A percentile compares a stretch with the other conserved stretches of the same genome.
phyloP scores from a whole-genome alignment of 2,329 filamentous ascomycete genomes.

The Ophiostoma sp. region DNA sequence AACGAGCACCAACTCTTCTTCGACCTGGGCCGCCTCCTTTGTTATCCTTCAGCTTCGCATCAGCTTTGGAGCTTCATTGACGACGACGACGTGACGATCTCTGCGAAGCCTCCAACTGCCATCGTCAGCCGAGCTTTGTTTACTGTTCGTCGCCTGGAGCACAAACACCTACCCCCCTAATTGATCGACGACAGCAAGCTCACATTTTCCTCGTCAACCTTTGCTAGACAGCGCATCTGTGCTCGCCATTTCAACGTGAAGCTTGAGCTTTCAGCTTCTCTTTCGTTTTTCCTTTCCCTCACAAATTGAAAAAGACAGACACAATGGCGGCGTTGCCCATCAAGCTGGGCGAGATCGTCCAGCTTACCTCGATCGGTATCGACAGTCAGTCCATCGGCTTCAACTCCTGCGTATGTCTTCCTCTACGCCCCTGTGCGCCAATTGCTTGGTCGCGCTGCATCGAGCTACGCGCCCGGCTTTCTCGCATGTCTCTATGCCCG shows the following conservation, averaged over 20 bases:
- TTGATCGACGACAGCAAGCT: background rate
- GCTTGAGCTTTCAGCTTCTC: background rate
- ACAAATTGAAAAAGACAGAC: slow-evolving; percentile 19
- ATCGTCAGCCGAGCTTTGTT: slow-evolving; percentile 3
- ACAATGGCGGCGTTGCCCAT: slow-evolving; percentile 38
- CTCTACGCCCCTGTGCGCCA: background rate
- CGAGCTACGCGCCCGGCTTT: too few species aligned
- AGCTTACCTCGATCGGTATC: slow-evolving; percentile 37
- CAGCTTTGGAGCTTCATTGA: slow-evolving; percentile 14
- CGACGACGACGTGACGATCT: background rate
- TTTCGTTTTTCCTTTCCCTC: slow-evolving; percentile 13
- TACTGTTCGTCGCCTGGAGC: slow-evolving; percentile 15
- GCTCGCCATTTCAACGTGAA: slow-evolving; percentile 8
- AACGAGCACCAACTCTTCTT: slow-evolving; percentile 12
- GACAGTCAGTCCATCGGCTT: slow-evolving; percentile 61
- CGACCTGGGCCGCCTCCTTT: slow-evolving; percentile 3
- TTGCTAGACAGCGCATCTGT: slow-evolving; percentile 16
- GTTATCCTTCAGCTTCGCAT: slow-evolving; percentile 8
- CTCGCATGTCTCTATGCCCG: too few species aligned
- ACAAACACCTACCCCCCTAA: background rate
- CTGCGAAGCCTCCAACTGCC: background rate
- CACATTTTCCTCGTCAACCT: background rate
- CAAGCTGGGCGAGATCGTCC: slow-evolving; percentile 40
- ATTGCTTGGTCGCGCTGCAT: too few species aligned
- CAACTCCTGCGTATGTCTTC: slow-evolving; percentile 69